Evolutionary conservation across 2,329 filamentous ascomycete species (phyloP).

Genomic region (Neurospora sp.): DNA sequence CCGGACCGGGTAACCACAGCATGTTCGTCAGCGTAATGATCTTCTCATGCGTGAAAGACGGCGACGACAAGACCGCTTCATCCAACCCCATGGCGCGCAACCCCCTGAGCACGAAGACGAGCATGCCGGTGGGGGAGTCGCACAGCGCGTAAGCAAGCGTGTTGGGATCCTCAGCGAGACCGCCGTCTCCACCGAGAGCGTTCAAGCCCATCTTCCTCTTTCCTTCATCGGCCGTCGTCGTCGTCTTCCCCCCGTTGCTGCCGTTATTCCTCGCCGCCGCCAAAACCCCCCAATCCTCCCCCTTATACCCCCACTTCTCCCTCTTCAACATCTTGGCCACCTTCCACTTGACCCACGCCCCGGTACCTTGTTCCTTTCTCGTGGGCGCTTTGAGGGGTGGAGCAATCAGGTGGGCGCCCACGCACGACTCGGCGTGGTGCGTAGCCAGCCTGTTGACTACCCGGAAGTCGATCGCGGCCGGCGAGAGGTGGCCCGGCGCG

Average conservation of each 20-base stretch:
- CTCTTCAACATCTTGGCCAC: constrained; percentile 39
- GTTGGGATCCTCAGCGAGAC: constrained; percentile 35
- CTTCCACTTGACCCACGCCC: constrained; percentile 46
- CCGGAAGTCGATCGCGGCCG: constrained; percentile 42
- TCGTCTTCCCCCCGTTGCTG: not conserved
- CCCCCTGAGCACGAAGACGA: constrained; percentile 43
- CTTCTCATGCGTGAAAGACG: constrained; percentile 35
- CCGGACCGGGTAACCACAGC: constrained; percentile 58
- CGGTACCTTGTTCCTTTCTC: constrained; percentile 27
- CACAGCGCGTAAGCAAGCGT: constrained; percentile 51
- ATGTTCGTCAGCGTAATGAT: constrained; percentile 52
- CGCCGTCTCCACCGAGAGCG: constrained; percentile 11
- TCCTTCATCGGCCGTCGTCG: not conserved
- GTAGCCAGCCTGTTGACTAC: constrained; percentile 39
- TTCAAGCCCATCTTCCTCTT: constrained; percentile 19
- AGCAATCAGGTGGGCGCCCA: constrained; percentile 52
- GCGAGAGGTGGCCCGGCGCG: constrained; percentile 35
- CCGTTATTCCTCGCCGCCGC: not conserved
- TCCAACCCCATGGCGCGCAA: constrained; percentile 27
- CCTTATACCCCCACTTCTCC: constrained; percentile 46
- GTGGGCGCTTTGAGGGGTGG: constrained; percentile 44
- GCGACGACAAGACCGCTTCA: constrained; percentile 5
- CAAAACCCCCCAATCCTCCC: constrained; percentile 39
- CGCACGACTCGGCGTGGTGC: constrained; percentile 37
- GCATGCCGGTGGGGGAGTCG: constrained; percentile 49